Evolutionary conservation across 441 rosid species (phyloP).

Genomic region (Populus hybrid): DNA sequence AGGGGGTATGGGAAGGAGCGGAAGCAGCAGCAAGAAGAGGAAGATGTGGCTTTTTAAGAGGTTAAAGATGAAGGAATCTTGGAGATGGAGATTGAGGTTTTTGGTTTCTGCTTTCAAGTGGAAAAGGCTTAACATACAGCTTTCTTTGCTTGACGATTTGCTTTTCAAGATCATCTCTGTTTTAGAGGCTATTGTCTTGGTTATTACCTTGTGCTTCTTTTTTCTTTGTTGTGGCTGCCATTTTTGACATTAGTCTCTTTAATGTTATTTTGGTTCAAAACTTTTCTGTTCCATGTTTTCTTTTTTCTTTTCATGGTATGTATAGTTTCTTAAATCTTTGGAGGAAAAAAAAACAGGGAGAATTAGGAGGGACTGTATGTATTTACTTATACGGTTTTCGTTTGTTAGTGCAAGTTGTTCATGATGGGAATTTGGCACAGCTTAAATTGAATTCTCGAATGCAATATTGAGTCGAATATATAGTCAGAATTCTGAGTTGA

Average conservation of each 20-base stretch:
- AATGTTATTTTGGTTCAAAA: not conserved
- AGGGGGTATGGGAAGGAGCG: constrained; percentile 11
- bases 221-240: constrained; percentile 63
- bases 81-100: constrained; percentile 39
- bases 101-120: constrained; percentile 47
- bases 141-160: constrained; percentile 48
- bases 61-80: constrained; percentile 31
- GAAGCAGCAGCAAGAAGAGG: constrained; percentile 1
- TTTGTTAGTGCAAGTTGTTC: too few relatives aligned
- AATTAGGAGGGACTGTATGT: too few relatives aligned
- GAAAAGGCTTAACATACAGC: constrained; percentile 40
- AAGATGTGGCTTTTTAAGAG: constrained; percentile 36
- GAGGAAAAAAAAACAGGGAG: too few relatives aligned
- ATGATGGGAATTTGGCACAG: too few relatives aligned
- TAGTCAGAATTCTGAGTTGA: too few relatives aligned
- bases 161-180: constrained; percentile 50
- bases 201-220: constrained; percentile 49
- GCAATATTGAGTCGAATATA: too few relatives aligned
- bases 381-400: too few relatives aligned
- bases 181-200: constrained; percentile 53
- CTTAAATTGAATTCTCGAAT: too few relatives aligned
- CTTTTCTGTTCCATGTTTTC: not conserved
- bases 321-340: not conserved
- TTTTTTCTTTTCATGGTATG: not conserved
- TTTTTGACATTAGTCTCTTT: constrained; percentile 24